phyloP scores from a whole-genome alignment of 2,329 filamentous ascomycete species.

The Aspergillus sp. region DNA sequence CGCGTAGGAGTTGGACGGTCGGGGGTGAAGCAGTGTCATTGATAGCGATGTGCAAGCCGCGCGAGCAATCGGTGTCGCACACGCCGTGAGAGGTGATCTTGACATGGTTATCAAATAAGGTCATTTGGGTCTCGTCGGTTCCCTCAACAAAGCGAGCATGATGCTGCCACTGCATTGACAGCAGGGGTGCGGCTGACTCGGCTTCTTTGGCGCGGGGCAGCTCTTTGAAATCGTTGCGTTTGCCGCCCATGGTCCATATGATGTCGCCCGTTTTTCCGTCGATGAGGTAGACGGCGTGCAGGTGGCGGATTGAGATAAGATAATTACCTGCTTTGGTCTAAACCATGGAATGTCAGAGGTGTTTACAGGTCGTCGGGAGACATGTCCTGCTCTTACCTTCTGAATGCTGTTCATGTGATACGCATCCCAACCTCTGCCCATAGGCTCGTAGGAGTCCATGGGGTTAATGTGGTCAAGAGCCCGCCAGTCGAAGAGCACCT shows the following conservation, averaged over 20 bases:
- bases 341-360: neutral
- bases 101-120: conserved; percentile 13
- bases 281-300: conserved; percentile 10
- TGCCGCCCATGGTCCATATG: conserved; percentile 10
- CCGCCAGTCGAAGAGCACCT: conserved; percentile 10
- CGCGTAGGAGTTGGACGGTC: conserved; percentile 5
- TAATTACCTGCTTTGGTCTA: conserved; percentile 16
- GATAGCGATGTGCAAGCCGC: conserved; percentile 13
- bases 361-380: no score
- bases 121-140: conserved; percentile 10
- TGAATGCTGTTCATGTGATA: conserved; percentile 14
- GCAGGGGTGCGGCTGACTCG: neutral
- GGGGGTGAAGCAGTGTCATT: conserved; percentile 5
- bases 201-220: neutral
- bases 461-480: conserved; percentile 9
- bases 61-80: conserved; percentile 13
- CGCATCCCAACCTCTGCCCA: conserved; percentile 11
- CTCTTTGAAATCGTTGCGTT: conserved; percentile 9
- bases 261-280: conserved; percentile 7
- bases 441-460: conserved; percentile 9
- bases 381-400: conserved; percentile 2
- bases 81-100: conserved; percentile 8
- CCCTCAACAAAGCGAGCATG: conserved; percentile 8
- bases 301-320: conserved; percentile 11
- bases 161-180: conserved; percentile 12